Evolutionary conservation across 148 eudicot species (phyloP).

Genomic region (Pouteria glomerata): DNA sequence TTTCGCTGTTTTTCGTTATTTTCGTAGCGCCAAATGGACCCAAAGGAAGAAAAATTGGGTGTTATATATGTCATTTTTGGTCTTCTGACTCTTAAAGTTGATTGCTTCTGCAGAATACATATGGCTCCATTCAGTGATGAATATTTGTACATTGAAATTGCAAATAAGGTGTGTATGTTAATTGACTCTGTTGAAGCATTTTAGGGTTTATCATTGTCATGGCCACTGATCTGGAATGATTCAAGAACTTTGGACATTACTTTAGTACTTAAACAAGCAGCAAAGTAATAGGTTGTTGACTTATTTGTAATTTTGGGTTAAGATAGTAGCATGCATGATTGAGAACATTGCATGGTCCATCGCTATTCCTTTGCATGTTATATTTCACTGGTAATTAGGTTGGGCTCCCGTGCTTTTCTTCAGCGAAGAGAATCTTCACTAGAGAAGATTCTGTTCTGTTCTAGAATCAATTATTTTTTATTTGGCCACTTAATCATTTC

Average conservation of each 20-base stretch:
- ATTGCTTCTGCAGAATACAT: constrained; percentile 67
- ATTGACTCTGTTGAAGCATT: not conserved
- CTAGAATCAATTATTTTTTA: not conserved
- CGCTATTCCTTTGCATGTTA: not conserved
- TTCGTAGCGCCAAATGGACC: no score
- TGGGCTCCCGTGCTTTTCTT: no score
- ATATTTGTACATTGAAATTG: constrained; percentile 77
- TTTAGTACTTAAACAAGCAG: not conserved
- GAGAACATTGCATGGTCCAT: no score
- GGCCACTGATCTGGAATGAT: not conserved
- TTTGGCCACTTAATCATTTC: not conserved
- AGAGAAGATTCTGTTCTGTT: not conserved
- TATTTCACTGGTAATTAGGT: not conserved
- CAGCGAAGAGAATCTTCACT: not conserved
- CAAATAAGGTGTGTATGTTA: constrained; percentile 66
- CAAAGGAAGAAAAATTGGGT: no score
- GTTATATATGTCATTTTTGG: no score
- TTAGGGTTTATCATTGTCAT: not conserved
- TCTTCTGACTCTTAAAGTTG: constrained; percentile 14
- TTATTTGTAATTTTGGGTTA: not conserved
- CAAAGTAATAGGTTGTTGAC: not conserved
- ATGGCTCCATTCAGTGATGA: constrained; percentile 99
- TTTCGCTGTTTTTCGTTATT: no score
- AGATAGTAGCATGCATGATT: no score
- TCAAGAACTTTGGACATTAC: not conserved